Base-by-base conservation (phyloP, 371 early-diverging fungal genomes). In the Rhizopus delemar region DNA sequence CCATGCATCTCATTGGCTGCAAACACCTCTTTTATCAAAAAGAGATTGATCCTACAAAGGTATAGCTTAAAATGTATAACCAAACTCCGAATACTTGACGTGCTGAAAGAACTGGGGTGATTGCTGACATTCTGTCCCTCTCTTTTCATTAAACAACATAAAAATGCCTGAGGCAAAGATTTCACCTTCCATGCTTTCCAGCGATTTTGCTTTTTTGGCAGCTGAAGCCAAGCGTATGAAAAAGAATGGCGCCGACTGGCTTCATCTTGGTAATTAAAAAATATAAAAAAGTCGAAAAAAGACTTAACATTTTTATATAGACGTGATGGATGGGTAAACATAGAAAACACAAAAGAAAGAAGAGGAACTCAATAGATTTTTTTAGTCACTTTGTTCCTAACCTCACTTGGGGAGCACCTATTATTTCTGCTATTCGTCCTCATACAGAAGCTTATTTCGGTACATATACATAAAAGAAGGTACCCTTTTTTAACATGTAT, bases 351-450 rank as follows among this genome's bases (percentile, higher is more conserved):
- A 43, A 59, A 9, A 41, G 11, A 22, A 39, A n/a, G 22, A 8
- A n/a, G 7, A 46, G 22, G 41, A 5, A n/a, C 29, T 41, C 33
- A 39, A 60, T 41, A 41, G 34, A 53, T 29, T 53, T 8, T 57
- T 41, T 39, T 59, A 93, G 97, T 13, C 97, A 98, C 71, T 98
- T 98, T 79, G 99, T 98, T 7, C 99, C 99, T 52, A 98, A 98
- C 75, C 79, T 98, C 50, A 96, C 99, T 16, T 81, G 96, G 46
- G 99, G 99, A 13, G 94, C 98, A 2, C 97, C 98, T 32, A 88
- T 98, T 50, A 91, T 98, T 63, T 83, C 90, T 59, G 79, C 86
- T 48, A 76, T 98, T 52, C 86, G 96, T 48, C 89, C 91, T 63
- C 94, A 94, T 73, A 89, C 94, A 5, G 82, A 93, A 38, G 94